Evolutionary conservation across 73 alveolate genomes (phyloP).

Genomic region (Blepharisma stoltei): DNA sequence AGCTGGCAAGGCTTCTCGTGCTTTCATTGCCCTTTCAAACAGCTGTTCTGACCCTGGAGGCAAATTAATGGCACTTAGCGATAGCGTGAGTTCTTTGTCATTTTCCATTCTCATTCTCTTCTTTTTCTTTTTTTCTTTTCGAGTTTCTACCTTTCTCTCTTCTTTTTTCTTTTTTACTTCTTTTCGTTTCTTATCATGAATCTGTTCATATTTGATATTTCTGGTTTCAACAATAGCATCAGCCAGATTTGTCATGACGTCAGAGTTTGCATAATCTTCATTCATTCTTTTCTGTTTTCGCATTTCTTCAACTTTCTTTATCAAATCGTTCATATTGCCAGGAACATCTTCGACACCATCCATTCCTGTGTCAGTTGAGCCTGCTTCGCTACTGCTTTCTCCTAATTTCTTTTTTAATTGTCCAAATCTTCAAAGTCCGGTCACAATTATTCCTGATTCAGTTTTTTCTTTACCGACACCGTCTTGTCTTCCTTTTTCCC

Average conservation of each 20-base stretch:
- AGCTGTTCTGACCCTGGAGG: background rate
- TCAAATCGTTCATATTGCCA: background rate
- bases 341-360: too few species aligned
- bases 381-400: too few species aligned
- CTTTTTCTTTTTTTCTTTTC: background rate
- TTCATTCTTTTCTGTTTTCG: background rate
- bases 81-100: background rate
- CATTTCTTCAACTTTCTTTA: conserved; percentile 10
- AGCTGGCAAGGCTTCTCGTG: background rate
- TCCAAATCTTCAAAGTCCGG: too few species aligned
- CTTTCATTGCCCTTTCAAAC: background rate
- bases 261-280: background rate
- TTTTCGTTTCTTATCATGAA: background rate
- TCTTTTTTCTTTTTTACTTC: too few species aligned
- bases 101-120: background rate
- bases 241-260: background rate
- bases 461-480: conserved; percentile 43
- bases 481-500: conserved; percentile 63
- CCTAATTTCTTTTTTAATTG: too few species aligned
- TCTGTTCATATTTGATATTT: background rate
- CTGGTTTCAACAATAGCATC: conserved; percentile 2
- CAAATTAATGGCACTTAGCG: background rate
- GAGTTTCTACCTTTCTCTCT: too few species aligned
- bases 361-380: too few species aligned
- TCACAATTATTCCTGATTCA: too few species aligned